phyloP scores from a whole-genome alignment of 2,329 filamentous ascomycete species.

The Diaporthe amygdali region DNA sequence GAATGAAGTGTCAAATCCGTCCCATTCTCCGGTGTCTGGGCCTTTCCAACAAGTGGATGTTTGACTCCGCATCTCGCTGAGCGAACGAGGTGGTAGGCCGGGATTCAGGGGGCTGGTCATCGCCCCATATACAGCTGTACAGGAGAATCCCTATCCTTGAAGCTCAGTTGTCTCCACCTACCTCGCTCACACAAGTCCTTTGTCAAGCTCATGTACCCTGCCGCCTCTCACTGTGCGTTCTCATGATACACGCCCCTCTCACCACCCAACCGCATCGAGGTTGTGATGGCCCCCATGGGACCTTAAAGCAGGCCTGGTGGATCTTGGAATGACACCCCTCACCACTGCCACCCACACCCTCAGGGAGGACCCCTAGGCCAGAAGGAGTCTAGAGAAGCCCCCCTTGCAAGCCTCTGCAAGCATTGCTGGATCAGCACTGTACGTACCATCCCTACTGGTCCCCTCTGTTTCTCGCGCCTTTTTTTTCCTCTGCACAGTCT shows the following conservation, averaged over 20 bases:
- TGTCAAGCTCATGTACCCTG: conserved; percentile 19
- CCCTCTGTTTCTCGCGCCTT: conserved; percentile 24
- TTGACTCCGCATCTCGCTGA: conserved; percentile 27
- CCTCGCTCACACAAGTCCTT: conserved; percentile 11
- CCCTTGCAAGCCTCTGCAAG: conserved; percentile 20
- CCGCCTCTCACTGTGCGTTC: conserved; percentile 13
- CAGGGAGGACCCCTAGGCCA: conserved; percentile 16
- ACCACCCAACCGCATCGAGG: conserved; percentile 20
- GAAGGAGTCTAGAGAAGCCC: conserved; percentile 13
- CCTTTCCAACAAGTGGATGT: conserved; percentile 25
- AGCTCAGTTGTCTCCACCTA: conserved; percentile 21
- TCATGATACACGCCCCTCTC: conserved; percentile 13
- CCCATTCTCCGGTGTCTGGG: conserved; percentile 25
- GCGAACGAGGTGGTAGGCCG: conserved; percentile 23
- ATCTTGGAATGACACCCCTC: conserved; percentile 20
- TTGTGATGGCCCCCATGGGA: conserved; percentile 17
- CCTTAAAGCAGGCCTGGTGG: conserved; percentile 20
- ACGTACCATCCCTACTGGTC: conserved; percentile 24
- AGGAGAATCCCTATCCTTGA: conserved; percentile 24
- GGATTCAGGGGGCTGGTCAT: conserved; percentile 25
- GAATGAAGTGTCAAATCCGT: conserved; percentile 19
- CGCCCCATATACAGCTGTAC: conserved; percentile 25
- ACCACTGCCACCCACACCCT: conserved; percentile 14
- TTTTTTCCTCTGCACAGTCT: conserved; percentile 26
- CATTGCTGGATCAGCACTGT: conserved; percentile 22